Conservation (phyloP, 345 rosid species). For the Arabidopsis arenosa region DNA sequence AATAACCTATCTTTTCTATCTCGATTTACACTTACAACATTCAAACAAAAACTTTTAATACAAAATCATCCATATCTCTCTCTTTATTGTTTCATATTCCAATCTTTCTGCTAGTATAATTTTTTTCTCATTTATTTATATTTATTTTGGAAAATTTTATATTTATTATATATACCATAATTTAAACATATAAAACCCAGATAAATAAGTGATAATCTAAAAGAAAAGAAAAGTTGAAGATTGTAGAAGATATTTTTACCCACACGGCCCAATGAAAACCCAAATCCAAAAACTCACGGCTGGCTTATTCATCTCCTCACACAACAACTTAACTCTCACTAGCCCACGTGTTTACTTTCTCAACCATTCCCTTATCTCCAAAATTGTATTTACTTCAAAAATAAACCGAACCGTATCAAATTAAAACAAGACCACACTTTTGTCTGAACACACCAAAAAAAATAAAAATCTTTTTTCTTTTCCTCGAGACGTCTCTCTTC, state of each 20-base stretch:
- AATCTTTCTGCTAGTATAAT: too few species aligned
- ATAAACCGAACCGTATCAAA: slow-evolving; percentile 35
- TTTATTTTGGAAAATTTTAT: too few species aligned
- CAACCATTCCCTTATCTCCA: slow-evolving; percentile 32
- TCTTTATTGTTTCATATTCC: too few species aligned
- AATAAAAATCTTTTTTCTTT: slow-evolving; percentile 15
- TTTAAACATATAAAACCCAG: too few species aligned
- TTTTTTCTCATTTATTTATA: too few species aligned
- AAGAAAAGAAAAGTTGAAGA: background rate
- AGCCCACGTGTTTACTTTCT: slow-evolving; percentile 41
- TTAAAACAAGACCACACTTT: slow-evolving; percentile 31
- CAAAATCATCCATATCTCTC: too few species aligned
- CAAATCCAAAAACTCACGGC: slow-evolving; percentile 32
- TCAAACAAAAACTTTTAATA: too few species aligned
- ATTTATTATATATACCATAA: too few species aligned
- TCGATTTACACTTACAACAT: too few species aligned
- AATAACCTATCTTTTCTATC: too few species aligned
- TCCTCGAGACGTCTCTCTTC: slow-evolving; percentile 34
- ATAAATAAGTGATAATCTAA: background rate
- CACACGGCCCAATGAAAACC: slow-evolving; percentile 16
- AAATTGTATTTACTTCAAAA: slow-evolving; percentile 12
- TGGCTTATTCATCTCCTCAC: slow-evolving; percentile 43
- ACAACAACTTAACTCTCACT: slow-evolving; percentile 19
- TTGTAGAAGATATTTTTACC: slow-evolving; percentile 4
- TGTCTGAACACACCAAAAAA: background rate